Percentiles rank a stretch among this genome's conserved stretches.
These are phyloP conservation scores for Hansenula lynferdii DNA, from an alignment of 1,139 yeast genomes.

Conservation along the genomic window DNA sequence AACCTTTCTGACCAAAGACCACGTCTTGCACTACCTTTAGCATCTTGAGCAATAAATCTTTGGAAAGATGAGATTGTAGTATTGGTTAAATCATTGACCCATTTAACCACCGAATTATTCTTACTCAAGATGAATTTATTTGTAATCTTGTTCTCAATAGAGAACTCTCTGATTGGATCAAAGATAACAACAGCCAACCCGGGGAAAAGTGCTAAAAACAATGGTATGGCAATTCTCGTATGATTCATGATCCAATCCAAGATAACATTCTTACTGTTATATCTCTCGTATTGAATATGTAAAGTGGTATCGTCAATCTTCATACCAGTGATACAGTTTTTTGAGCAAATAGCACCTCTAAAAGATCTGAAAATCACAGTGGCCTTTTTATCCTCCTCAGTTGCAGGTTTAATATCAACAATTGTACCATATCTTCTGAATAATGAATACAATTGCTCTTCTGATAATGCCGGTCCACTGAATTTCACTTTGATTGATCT, in stretches of 20 bases:
- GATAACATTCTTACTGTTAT: slow-evolving; percentile 46
- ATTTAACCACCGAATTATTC: slow-evolving; percentile 28
- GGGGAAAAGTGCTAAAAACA: slow-evolving; percentile 57
- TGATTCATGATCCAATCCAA: slow-evolving; percentile 63
- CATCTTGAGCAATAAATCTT: slow-evolving; percentile 30
- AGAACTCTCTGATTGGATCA: slow-evolving; percentile 88
- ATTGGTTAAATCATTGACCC: slow-evolving; percentile 29
- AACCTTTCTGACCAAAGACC: slow-evolving; percentile 69
- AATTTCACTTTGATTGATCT: slow-evolving; percentile 57
- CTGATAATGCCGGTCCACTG: slow-evolving; percentile 72
- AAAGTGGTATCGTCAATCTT: slow-evolving; percentile 54
- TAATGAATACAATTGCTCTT: slow-evolving; percentile 77
- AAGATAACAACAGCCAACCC: slow-evolving; percentile 80
- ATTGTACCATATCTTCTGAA: slow-evolving; percentile 87
- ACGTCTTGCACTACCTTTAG: slow-evolving; percentile 31
- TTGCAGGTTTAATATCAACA: slow-evolving; percentile 61
- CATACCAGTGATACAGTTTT: slow-evolving; percentile 86
- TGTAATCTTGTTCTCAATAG: slow-evolving; percentile 68
- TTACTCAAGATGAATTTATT: slow-evolving; percentile 38
- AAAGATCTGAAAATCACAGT: slow-evolving; percentile 46
- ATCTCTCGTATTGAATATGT: slow-evolving; percentile 69
- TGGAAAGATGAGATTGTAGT: slow-evolving; percentile 36
- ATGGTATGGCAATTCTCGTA: slow-evolving; percentile 66
- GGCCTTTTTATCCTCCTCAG: slow-evolving; percentile 30
- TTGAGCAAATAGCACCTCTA: slow-evolving; percentile 78